Percentiles rank a stretch among this genome's conserved stretches.
These are phyloP conservation scores for Taiwanofungus camphoratus DNA, from an alignment of 1,284 basidiomycete species.

Conservation along the genomic window DNA sequence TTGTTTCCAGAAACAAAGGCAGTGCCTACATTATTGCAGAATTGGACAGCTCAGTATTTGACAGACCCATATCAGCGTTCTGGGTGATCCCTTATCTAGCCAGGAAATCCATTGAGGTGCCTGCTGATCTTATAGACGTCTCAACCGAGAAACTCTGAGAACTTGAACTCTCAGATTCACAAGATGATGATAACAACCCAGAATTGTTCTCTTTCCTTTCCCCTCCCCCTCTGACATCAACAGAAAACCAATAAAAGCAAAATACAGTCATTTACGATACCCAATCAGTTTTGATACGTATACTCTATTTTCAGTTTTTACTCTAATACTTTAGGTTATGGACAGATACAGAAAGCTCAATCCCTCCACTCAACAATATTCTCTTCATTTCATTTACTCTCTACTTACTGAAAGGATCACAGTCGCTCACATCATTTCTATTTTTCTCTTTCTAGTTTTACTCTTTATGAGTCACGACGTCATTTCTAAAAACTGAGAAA, in stretches of 20 bases:
- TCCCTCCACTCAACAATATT: too few relatives aligned
- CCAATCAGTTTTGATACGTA: too few relatives aligned
- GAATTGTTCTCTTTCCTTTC: neutral
- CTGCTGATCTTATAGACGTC: conserved; percentile 3
- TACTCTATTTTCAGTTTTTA: too few relatives aligned
- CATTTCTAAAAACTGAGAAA: too few relatives aligned
- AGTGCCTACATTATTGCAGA: conserved; percentile 29
- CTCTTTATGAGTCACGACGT: neutral
- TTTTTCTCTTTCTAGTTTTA: neutral
- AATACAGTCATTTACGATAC: too few relatives aligned
- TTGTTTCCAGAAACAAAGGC: conserved; percentile 19
- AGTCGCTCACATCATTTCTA: neutral
- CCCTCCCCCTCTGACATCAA: neutral
- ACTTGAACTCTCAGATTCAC: neutral
- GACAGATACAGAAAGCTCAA: too few relatives aligned
- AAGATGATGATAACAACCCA: conserved; percentile 1
- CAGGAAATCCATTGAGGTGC: conserved; percentile 3
- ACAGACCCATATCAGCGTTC: conserved; percentile 25
- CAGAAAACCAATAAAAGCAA: too few relatives aligned
- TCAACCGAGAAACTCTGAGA: neutral
- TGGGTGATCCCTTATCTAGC: conserved; percentile 26
- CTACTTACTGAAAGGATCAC: too few relatives aligned
- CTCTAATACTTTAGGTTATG: too few relatives aligned
- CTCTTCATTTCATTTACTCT: neutral
- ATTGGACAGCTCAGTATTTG: conserved; percentile 24